Evolutionary conservation across 1,139 yeast species (phyloP), one percentile per base, ranked within the genome.

Genomic region (Candida tetrigidarum): DNA sequence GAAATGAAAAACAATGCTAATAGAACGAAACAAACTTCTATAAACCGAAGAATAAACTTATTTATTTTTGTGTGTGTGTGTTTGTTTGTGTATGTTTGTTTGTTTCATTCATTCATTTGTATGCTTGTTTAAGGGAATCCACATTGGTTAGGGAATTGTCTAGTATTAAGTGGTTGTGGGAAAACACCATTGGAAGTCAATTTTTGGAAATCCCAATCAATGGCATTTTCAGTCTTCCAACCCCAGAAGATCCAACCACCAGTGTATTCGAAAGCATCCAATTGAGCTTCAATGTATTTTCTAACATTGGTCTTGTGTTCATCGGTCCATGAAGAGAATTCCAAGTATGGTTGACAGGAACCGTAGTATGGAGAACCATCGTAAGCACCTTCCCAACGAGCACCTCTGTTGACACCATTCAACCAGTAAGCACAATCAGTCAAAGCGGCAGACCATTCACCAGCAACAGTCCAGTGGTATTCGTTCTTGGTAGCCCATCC

Each of bases 201-300:
- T 59, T 76, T 84, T 43, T 98, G 98, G 78, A 92, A 85, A 67
- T 89, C 96, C 98, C 98, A 93, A 63, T 92, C 98, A 43, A 85
- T 64, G 15, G 95, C 81, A 56, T 69, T 66, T 64, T 93, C 98
- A 25, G 96, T 86, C 73, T 90, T 92, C 83, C 87, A 91, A 64
- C 84, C 83, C 99, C 97, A 93, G 74, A 86, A 88, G 49, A 91
- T 76, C 91, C 96, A 91, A 12, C 97, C 97, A 30, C 65, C 68
- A 47, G 77, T 76, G 55, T 75, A 76, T 56, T 84, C 90, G 58
- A 76, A 90, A 2, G 95, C 86, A 59, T 89, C 97, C 55, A 93
- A 68, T 71, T 93, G 98, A 25, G 96, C 96, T 67, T 92, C 97
- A 47, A 92, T 74, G 60, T 77, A 86, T 54, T 71, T 76, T 61